Evolutionary conservation across 2,329 filamentous ascomycete species (phyloP).

Genomic region (Helotiales sp.): DNA sequence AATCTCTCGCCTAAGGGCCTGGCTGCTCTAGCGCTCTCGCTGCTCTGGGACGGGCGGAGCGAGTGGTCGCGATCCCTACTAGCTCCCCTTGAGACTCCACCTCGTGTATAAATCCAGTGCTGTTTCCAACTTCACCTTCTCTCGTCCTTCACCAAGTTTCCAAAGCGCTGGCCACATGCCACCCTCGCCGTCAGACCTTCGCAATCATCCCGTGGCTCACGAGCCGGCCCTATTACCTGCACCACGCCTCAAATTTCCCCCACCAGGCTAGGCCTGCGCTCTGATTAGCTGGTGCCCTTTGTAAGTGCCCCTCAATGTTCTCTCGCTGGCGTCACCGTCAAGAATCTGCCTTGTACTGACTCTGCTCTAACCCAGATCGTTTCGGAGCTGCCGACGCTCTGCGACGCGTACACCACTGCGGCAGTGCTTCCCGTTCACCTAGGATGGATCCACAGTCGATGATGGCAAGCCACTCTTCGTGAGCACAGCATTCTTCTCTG

Average conservation of each 20-base stretch:
- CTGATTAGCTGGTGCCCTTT: not conserved
- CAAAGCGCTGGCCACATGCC: not conserved
- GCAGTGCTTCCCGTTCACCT: not conserved
- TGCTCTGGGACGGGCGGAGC: not conserved
- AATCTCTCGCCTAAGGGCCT: not conserved
- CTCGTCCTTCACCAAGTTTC: constrained; percentile 1
- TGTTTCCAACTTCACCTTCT: not conserved
- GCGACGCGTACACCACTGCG: not conserved
- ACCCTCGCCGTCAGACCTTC: not conserved
- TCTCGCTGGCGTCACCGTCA: not conserved
- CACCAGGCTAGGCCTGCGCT: not conserved
- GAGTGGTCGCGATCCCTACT: not conserved
- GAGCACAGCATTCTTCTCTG: not conserved
- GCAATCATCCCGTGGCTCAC: not conserved
- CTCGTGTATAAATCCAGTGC: not conserved
- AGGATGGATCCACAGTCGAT: not conserved
- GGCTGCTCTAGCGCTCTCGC: constrained; percentile 2
- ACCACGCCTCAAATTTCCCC: constrained; percentile 1
- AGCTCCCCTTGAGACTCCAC: not conserved
- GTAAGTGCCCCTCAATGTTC: not conserved
- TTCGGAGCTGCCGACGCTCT: not conserved
- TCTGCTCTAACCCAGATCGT: not conserved
- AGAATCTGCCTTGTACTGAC: constrained; percentile 2
- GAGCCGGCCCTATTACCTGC: not conserved
- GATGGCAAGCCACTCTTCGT: constrained; percentile 2